Evolutionary conservation across 1,284 basidiomycete species (phyloP).

Genomic region (Microbotryum scabiosae): DNA sequence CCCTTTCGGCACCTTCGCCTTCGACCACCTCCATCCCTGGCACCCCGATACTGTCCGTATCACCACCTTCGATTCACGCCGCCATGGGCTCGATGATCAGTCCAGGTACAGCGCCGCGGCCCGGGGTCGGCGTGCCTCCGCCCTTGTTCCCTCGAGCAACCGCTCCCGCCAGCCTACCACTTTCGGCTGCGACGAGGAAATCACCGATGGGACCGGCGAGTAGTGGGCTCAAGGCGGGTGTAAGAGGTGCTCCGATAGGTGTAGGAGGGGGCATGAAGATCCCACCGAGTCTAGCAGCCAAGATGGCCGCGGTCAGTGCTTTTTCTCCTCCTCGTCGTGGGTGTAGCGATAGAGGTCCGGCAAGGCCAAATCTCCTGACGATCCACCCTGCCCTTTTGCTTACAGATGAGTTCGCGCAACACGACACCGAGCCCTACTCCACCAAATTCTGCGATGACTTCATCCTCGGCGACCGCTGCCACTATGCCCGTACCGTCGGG

Average conservation of each 20-base stretch:
- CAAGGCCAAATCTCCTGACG: neutral
- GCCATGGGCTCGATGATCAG: too few species aligned
- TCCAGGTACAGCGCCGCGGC: neutral
- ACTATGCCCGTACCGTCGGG: slow-evolving; percentile 35
- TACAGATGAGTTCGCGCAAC: neutral
- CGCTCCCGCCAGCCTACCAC: neutral
- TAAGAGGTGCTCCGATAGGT: slow-evolving; percentile 31
- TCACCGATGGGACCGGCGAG: neutral
- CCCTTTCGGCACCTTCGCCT: too few species aligned
- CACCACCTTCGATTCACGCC: too few species aligned
- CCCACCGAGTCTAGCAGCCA: slow-evolving; percentile 81
- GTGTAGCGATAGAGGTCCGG: neutral
- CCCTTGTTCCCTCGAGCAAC: slow-evolving; percentile 1
- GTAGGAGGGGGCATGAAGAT: slow-evolving; percentile 42
- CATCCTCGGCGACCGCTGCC: neutral
- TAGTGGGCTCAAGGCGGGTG: slow-evolving; percentile 18
- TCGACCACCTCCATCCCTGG: too few species aligned
- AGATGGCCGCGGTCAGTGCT: slow-evolving; percentile 70
- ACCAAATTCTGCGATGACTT: neutral
- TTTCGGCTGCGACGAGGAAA: neutral
- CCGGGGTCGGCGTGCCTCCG: neutral
- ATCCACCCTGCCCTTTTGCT: neutral
- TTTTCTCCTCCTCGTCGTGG: too few species aligned
- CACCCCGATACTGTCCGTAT: too few species aligned
- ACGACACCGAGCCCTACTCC: neutral